Evolutionary conservation across 2,329 filamentous ascomycete genomes (phyloP), one percentile per base, ranked within the genome.

Genomic region (Epichloe hybrida): DNA sequence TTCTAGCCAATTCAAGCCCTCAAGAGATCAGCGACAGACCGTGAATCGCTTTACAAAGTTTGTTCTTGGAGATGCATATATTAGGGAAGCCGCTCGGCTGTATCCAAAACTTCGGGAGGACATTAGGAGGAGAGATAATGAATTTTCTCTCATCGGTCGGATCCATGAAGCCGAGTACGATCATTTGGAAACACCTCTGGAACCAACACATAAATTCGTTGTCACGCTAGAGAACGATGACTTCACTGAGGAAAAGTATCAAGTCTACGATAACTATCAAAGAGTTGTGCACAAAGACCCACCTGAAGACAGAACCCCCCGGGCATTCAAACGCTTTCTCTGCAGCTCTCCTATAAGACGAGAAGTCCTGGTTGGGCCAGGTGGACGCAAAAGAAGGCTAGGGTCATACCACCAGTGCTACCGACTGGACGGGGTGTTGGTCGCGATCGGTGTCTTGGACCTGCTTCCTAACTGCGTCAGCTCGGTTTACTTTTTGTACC

Each of bases 331-430:
- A 54, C 76, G 78, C 31, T 93, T 93, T 57, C 74, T 93, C 13
- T 93, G 88, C 65, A 68, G 71, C 53, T 89, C 86, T 4, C 84
- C 86, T 1, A 59, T 91, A 40, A 69, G 64, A 12, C 71, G 74
- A 12, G 67, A 70, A 35, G 72, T 66, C 2, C 55, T 72, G 37
- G 63, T 64, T 17, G 63, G 65, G 2, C 54, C 70, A 1, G 72
- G 80, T 51, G 79, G 79, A 27, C 69, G 70, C 17, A 70, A 74
- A 52, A 73, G 74, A 43, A 69, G 68, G 41, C 67, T 90, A 0
- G 87, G 87, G 15, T 88, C 85, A 2, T 91, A 80, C 58, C 87
- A 93, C 59, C 86, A 91, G 62, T 89, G 85, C 67, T 91, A 90
- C 62, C 76, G 86, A 34, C 71, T 93, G 3, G 84, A 93, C 60